phyloP scores from a whole-genome alignment of 179 eudicot genomes.

The Vitellaria paradoxa region DNA sequence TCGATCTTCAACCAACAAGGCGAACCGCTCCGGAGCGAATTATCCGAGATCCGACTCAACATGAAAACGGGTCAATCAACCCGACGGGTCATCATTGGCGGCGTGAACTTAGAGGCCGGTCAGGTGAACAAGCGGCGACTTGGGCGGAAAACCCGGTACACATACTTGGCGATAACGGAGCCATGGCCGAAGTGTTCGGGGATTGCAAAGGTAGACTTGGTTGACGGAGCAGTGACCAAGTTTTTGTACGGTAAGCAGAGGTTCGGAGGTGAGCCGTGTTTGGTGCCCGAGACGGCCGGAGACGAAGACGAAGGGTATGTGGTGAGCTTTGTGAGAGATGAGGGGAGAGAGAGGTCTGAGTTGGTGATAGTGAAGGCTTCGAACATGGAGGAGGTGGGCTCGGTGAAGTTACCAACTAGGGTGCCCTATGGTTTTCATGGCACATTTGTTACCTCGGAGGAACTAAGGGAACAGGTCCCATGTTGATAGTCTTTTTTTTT shows the following conservation, averaged over 20 bases:
- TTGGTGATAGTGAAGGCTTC: slow-evolving; percentile 45
- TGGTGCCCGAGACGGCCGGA: slow-evolving; percentile 28
- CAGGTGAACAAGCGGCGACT: slow-evolving; percentile 56
- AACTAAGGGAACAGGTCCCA: slow-evolving; percentile 28
- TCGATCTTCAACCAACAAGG: slow-evolving; percentile 60
- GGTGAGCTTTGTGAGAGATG: slow-evolving; percentile 48
- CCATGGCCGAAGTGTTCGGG: slow-evolving; percentile 93
- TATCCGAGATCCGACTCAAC: slow-evolving; percentile 71
- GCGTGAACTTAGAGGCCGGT: slow-evolving; percentile 68
- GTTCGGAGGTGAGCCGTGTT: slow-evolving; percentile 78
- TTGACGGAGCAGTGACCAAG: slow-evolving; percentile 47
- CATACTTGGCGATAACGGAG: slow-evolving; percentile 75
- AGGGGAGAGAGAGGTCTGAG: slow-evolving; percentile 44
- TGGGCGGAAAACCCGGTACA: slow-evolving; percentile 60
- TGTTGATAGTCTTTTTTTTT: neutral
- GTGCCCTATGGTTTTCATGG: slow-evolving; percentile 78
- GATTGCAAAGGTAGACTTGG: slow-evolving; percentile 71
- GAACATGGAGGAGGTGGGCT: slow-evolving; percentile 45
- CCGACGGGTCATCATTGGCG: slow-evolving; percentile 32
- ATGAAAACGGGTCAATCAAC: slow-evolving; percentile 51
- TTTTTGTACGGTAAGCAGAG: slow-evolving; percentile 54
- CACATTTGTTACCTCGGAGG: slow-evolving; percentile 44
- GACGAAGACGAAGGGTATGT: slow-evolving; percentile 43
- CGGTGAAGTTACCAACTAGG: slow-evolving; percentile 49
- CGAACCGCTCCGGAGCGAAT: slow-evolving; percentile 35